Conservation (phyloP, 2,329 filamentous ascomycete species). For the Rhinocladiella mackenziei region DNA sequence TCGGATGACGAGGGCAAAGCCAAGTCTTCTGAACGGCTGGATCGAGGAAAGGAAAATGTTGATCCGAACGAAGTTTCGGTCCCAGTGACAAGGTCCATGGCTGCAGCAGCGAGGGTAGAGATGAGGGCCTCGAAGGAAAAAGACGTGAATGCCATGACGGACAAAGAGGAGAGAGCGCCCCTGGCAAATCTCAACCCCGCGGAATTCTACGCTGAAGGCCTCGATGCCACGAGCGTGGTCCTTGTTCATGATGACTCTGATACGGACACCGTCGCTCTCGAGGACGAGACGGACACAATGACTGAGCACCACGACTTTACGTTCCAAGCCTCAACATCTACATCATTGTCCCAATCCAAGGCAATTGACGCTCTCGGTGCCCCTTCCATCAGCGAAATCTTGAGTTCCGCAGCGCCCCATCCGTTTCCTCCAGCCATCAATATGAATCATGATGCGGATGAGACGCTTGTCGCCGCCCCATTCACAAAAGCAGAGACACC, state of each 20-base stretch:
- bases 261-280: constrained; percentile 31
- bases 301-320: constrained; percentile 16
- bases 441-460: background rate
- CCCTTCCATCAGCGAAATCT: constrained; percentile 18
- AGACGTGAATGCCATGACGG: constrained; percentile 49
- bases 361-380: constrained; percentile 15
- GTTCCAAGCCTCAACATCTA: constrained; percentile 8
- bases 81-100: constrained; percentile 57
- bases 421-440: background rate
- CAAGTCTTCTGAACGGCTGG: constrained; percentile 34
- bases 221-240: constrained; percentile 59
- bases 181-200: constrained; percentile 63
- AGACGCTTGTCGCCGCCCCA: background rate
- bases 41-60: constrained; percentile 86
- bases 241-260: constrained; percentile 56
- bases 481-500: background rate
- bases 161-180: constrained; percentile 62
- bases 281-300: constrained; percentile 31
- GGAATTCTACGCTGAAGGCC: constrained; percentile 65
- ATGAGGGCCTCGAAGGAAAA: constrained; percentile 10
- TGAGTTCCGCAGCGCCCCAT: constrained; percentile 11
- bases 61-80: constrained; percentile 59
- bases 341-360: constrained; percentile 8
- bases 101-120: constrained; percentile 30
- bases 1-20: constrained; percentile 70